These are phyloP conservation scores for Aureobasidium sp. DNA, from an alignment of 2,329 filamentous ascomycete genomes.

Conservation along the genomic window DNA sequence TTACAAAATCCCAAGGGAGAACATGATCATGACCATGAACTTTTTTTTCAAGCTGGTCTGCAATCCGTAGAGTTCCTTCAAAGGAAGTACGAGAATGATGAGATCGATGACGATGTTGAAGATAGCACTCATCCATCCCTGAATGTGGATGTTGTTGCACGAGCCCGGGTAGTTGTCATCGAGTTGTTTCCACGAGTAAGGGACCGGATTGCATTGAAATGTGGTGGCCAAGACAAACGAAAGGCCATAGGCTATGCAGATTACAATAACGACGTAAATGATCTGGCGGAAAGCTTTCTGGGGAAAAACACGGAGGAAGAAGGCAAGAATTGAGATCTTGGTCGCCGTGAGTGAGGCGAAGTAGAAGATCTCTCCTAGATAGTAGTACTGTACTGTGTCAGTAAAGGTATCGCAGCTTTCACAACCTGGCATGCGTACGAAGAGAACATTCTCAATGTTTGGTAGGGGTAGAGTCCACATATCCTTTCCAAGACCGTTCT, in stretches of 20 bases:
- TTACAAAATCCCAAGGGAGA: conserved; percentile 17
- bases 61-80: conserved; percentile 13
- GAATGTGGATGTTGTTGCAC: conserved; percentile 11
- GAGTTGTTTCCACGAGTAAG: conserved; percentile 11
- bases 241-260: conserved; percentile 18
- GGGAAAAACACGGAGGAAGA: conserved; percentile 29
- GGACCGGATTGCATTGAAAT: conserved; percentile 12
- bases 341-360: conserved; percentile 26
- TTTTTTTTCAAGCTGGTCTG: conserved; percentile 14
- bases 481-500: conserved; percentile 19
- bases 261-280: conserved; percentile 21
- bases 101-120: conserved; percentile 16
- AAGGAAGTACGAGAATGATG: conserved; percentile 14
- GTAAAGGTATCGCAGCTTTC: too few species aligned
- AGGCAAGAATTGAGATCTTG: conserved; percentile 27
- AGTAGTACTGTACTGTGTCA: not conserved
- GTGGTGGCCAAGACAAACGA: conserved; percentile 12
- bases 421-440: not conserved
- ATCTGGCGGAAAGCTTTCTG: conserved; percentile 22
- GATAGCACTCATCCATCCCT: conserved; percentile 13
- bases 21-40: conserved; percentile 14
- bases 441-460: conserved; percentile 16
- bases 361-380: conserved; percentile 19
- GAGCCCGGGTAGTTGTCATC: not conserved
- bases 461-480: conserved; percentile 17